A percentile compares a stretch with the other conserved stretches of the same genome.
Conservation (phyloP, 2,329 filamentous ascomycete genomes). For the Monosporascus ibericus region DNA sequence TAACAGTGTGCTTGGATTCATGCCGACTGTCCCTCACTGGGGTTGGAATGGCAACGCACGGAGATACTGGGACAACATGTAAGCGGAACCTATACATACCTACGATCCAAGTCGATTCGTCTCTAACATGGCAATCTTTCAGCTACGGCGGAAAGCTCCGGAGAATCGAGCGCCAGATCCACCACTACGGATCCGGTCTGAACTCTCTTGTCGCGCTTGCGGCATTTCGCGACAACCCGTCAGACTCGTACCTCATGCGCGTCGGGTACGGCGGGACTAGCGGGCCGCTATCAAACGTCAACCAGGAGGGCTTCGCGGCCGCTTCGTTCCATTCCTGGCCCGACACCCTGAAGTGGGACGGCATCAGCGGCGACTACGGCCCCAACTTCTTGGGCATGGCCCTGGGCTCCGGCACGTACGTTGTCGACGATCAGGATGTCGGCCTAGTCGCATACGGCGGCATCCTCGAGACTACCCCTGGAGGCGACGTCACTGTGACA, state of each 20-base stretch:
- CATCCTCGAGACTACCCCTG: slow-evolving; percentile 21
- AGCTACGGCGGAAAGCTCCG: slow-evolving; percentile 37
- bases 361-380: slow-evolving; percentile 52
- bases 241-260: slow-evolving; percentile 44
- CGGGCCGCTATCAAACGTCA: slow-evolving; percentile 49
- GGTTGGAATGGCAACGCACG: slow-evolving; percentile 57
- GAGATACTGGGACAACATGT: slow-evolving; percentile 55
- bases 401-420: slow-evolving; percentile 43
- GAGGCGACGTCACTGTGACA: slow-evolving; percentile 26
- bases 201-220: slow-evolving; percentile 50
- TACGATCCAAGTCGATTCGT: background rate
- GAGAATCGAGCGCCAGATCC: slow-evolving; percentile 44
- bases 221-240: slow-evolving; percentile 40
- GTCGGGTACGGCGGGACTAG: slow-evolving; percentile 48
- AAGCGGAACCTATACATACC: slow-evolving; percentile 14
- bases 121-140: background rate
- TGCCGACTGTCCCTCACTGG: slow-evolving; percentile 54
- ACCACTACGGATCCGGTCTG: slow-evolving; percentile 55
- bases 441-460: slow-evolving; percentile 47
- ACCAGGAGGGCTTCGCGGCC: slow-evolving; percentile 46
- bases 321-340: slow-evolving; percentile 53
- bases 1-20: slow-evolving; percentile 49
- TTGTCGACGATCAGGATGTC: slow-evolving; percentile 36
- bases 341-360: slow-evolving; percentile 49
- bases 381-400: slow-evolving; percentile 46